These are phyloP conservation scores for Setaria viridis DNA, from an alignment of 202 grass and related monocot species.

Conservation along the genomic window DNA sequence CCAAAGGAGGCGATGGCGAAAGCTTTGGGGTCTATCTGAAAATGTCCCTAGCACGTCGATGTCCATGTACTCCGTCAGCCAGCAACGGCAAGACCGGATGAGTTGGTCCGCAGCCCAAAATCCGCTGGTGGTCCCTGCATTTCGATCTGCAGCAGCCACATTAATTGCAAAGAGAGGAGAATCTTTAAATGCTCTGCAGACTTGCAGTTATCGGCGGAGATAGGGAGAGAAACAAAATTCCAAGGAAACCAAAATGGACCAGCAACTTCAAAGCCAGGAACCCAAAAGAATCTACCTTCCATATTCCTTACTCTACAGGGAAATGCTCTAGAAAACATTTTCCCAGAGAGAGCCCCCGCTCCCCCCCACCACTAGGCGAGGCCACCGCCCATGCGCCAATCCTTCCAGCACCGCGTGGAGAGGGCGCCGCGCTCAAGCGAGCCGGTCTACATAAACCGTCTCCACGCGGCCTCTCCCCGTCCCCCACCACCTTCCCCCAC, in stretches of 20 bases:
- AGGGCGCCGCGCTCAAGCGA: too few relatives aligned
- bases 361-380: too few relatives aligned
- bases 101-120: not conserved
- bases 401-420: not conserved
- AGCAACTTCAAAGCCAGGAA: not conserved
- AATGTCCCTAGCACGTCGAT: not conserved
- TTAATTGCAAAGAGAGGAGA: not conserved
- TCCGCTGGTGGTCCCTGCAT: not conserved
- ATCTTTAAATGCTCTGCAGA: not conserved
- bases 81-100: not conserved
- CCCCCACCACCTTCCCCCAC: not conserved
- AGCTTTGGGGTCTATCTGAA: not conserved
- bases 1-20: not conserved
- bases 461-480: not conserved
- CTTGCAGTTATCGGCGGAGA: not conserved
- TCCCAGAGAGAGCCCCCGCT: not conserved
- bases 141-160: not conserved
- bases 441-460: slow-evolving; percentile 34
- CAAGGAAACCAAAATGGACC: slow-evolving; percentile 29
- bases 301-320: slow-evolving; percentile 33
- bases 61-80: not conserved
- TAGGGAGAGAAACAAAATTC: not conserved
- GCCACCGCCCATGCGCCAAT: not conserved
- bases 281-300: slow-evolving; percentile 20
- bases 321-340: not conserved